These are phyloP conservation scores for Xylaria hypoxylon DNA, from an alignment of 2,329 filamentous ascomycete genomes.

Conservation along the genomic window DNA sequence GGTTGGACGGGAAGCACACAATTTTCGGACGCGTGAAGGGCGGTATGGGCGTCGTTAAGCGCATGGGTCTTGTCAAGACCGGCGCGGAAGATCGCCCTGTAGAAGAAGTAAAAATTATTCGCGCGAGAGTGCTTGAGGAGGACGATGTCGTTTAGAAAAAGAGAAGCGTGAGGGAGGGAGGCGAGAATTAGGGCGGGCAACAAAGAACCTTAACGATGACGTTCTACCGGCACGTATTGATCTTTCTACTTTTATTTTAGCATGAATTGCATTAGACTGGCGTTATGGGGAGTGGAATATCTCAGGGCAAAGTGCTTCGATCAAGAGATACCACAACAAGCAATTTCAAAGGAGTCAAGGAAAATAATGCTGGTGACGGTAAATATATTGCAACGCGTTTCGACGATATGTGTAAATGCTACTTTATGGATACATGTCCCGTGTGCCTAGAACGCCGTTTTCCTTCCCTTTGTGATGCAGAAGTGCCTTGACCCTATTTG, in stretches of 20 bases:
- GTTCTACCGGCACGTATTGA: neutral
- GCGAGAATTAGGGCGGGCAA: neutral
- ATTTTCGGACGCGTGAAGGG: slow-evolving; percentile 92
- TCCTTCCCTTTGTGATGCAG: slow-evolving; percentile 42
- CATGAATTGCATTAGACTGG: slow-evolving; percentile 38
- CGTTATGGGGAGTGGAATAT: slow-evolving; percentile 38
- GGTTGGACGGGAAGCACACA: slow-evolving; percentile 96
- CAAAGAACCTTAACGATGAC: neutral
- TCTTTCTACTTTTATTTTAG: neutral
- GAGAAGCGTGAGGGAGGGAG: neutral
- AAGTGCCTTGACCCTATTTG: slow-evolving; percentile 41
- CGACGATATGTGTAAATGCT: slow-evolving; percentile 44
- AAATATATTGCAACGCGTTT: slow-evolving; percentile 29
- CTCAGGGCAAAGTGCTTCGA: slow-evolving; percentile 15
- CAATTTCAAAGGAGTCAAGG: slow-evolving; percentile 1
- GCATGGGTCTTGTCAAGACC: slow-evolving; percentile 90
- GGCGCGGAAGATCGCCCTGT: slow-evolving; percentile 82
- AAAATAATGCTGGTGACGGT: neutral
- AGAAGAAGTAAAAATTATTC: slow-evolving; percentile 84
- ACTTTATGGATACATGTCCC: slow-evolving; percentile 41
- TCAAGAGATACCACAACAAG: slow-evolving; percentile 26
- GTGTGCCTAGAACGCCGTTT: slow-evolving; percentile 40
- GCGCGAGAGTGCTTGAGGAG: slow-evolving; percentile 75
- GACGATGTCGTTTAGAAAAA: slow-evolving; percentile 52
- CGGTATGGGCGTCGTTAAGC: slow-evolving; percentile 84